phyloP scores from a whole-genome alignment of 2,329 filamentous ascomycete species.

The Beauveria sp. region DNA sequence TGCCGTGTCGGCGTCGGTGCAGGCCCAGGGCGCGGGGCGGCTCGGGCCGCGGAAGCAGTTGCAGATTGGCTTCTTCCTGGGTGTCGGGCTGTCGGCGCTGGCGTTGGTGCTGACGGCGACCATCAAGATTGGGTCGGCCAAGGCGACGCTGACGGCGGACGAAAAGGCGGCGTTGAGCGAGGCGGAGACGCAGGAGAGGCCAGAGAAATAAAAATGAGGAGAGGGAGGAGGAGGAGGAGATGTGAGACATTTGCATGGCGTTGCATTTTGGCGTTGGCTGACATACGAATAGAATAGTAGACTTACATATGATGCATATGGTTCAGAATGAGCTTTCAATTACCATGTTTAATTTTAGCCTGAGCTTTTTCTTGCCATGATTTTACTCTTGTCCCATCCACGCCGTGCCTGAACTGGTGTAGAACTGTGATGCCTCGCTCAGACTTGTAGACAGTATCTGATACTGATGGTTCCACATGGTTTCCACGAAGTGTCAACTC shows the following conservation, averaged over 20 bases:
- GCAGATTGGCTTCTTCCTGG: conserved; percentile 60
- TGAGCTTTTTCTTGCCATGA: neutral
- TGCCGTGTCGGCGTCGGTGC: conserved; percentile 41
- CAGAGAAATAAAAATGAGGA: neutral
- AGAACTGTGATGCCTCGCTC: no score
- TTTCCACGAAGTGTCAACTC: no score
- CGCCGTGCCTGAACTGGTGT: no score
- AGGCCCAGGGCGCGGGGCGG: conserved; percentile 16
- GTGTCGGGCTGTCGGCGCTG: conserved; percentile 45
- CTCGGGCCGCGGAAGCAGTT: conserved; percentile 46
- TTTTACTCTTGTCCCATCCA: no score
- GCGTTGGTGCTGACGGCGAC: conserved; percentile 48
- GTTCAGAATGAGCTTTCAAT: no score
- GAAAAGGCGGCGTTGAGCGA: conserved; percentile 34
- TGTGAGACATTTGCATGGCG: neutral
- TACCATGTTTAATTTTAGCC: neutral
- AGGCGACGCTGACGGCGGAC: conserved; percentile 50
- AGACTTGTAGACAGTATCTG: no score
- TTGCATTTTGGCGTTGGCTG: neutral
- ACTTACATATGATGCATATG: neutral
- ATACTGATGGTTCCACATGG: no score
- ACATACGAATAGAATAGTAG: neutral
- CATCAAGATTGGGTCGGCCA: conserved; percentile 46
- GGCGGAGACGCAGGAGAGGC: conserved; percentile 1
- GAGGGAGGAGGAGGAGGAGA: no score